Base-by-base conservation (phyloP, 495 filamentous ascomycete genomes). In the Lophium mytilinum region DNA sequence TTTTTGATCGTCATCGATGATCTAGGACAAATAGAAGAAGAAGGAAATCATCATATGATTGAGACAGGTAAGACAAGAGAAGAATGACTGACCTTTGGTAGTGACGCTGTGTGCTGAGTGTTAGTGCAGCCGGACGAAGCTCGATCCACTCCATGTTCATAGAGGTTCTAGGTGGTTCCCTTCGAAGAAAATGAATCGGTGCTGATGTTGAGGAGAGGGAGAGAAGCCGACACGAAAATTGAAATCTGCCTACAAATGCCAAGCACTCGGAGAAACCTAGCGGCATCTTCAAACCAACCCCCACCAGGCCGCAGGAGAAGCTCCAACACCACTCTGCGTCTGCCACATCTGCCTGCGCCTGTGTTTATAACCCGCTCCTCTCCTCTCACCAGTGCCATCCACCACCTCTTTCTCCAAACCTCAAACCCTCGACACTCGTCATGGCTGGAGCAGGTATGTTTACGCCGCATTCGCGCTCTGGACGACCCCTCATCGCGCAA, bases 21-120 rank as follows among this genome's bases (percentile, higher is more conserved):
- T 54, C 76, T 70, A 64, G 71, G 72, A 74, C 68, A 73, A 74
- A 73, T 73, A 60, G 68, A 73, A 74, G 73, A 39, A 67, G 62
- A 69, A 54, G 43, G 50, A 59, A 48, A 68, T 74, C 72, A 75
- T 75, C 70, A 70, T 68, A 7, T 55, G 35, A 55, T 47, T 12
- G 35, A 42, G 47, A 41, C 34, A 24, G 37, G 18, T 4, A 43
- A 37, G 33, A 8, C 12, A 48, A 11, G 15, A 11, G 43, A 47
- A 12, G 43, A 17, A 6, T 30, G 24, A 30, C 24, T 30, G 24
- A 30, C 24, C 24, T 30, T 30, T 30, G 6, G 6, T 30, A 30
- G 24, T 30, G 24, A 30, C 6, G 6, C 24, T 30, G 24, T 30
- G 6, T 30, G 24, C 24, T 30, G 24, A 30, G 24, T 30, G 24